phyloP scores from a whole-genome alignment of 2,329 filamentous ascomycete genomes.

The Septoria petroselini region DNA sequence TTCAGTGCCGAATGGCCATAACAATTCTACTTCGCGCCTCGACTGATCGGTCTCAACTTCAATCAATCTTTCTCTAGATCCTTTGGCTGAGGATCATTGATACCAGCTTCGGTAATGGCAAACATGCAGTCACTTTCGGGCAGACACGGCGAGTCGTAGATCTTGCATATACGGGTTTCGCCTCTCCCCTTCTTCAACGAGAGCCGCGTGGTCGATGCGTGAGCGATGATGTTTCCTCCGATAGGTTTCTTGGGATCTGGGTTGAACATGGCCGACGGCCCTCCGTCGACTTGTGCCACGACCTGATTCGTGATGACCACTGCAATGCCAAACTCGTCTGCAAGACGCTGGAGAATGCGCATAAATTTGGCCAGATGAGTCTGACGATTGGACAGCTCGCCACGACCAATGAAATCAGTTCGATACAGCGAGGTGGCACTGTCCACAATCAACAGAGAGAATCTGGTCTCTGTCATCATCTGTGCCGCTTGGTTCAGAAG shows the following conservation, averaged over 20 bases:
- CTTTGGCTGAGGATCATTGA: conserved; percentile 92
- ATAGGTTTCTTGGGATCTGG: conserved; percentile 99
- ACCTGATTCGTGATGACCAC: conserved; percentile 99
- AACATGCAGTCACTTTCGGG: conserved; percentile 96
- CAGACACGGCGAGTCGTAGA: conserved; percentile 96
- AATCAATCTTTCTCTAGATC: conserved; percentile 76
- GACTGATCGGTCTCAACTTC: neutral
- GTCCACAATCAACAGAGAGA: conserved; percentile 92
- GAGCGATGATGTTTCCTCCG: conserved; percentile 97
- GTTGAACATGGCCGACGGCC: conserved; percentile 97
- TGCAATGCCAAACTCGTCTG: conserved; percentile 85
- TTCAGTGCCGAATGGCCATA: too few species aligned
- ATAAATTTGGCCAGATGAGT: conserved; percentile 86
- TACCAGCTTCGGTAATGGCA: conserved; percentile 94
- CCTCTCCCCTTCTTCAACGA: conserved; percentile 93
- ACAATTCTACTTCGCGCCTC: neutral
- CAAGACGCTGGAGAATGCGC: conserved; percentile 74
- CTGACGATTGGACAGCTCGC: conserved; percentile 91
- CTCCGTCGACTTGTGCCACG: conserved; percentile 95
- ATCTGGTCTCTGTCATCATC: conserved; percentile 99
- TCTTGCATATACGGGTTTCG: conserved; percentile 97
- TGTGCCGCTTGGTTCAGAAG: conserved; percentile 89
- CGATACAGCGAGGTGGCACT: conserved; percentile 93
- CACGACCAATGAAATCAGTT: conserved; percentile 94
- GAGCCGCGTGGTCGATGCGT: conserved; percentile 90